Evolutionary conservation across 2,329 filamentous ascomycete species (phyloP).

Genomic region (Teratosphaeria gauchensis): DNA sequence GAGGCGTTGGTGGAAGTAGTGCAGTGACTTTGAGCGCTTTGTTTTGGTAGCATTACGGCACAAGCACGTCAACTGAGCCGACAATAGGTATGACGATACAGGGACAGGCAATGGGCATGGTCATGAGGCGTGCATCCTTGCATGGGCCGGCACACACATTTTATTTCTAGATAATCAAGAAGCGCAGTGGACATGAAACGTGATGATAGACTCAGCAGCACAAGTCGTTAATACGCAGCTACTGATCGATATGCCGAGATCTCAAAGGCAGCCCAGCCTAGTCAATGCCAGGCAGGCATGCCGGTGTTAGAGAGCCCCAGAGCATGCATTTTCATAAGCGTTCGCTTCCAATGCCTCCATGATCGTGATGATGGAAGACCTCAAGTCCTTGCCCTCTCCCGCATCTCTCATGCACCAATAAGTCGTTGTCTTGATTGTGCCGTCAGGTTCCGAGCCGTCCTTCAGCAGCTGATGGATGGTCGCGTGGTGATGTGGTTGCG

Average conservation of each 20-base stretch:
- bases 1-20: background rate
- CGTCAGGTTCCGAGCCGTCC: slow-evolving; percentile 26
- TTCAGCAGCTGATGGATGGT: slow-evolving; percentile 23
- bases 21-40: background rate
- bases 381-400: slow-evolving; percentile 8
- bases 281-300: slow-evolving; percentile 4
- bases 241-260: slow-evolving; percentile 3
- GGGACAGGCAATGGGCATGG: background rate
- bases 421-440: slow-evolving; percentile 13
- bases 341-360: slow-evolving; percentile 7
- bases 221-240: slow-evolving; percentile 1
- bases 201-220: background rate
- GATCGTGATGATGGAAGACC: background rate
- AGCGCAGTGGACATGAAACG: background rate
- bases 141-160: no score
- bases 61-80: background rate
- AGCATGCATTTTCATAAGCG: slow-evolving; percentile 4
- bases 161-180: no score
- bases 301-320: slow-evolving; percentile 20
- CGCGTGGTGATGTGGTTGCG: slow-evolving; percentile 21
- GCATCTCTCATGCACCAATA: slow-evolving; percentile 6
- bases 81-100: background rate
- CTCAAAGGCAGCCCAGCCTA: slow-evolving; percentile 17
- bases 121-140: background rate
- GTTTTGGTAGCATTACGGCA: background rate